A percentile compares a stretch with the other conserved stretches of the same genome.
Conservation (phyloP, 768 basidiomycete species). For the Macrolepiota dolichaula region DNA sequence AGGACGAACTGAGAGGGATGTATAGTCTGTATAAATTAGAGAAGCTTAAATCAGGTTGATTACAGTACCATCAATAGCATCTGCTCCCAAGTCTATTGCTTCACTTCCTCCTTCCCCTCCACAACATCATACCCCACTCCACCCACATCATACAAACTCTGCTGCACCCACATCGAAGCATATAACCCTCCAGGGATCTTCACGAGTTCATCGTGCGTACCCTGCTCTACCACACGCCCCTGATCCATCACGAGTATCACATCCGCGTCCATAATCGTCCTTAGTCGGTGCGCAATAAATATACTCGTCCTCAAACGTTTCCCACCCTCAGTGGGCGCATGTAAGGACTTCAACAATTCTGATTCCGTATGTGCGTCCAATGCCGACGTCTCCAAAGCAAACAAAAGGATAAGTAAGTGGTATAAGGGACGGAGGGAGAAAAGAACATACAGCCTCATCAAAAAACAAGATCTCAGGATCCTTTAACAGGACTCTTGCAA, state of each 20-base stretch:
- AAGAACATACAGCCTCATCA: conserved; percentile 86
- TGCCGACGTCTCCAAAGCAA: conserved; percentile 76
- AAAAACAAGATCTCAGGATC: conserved; percentile 97
- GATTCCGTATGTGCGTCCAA: conserved; percentile 93
- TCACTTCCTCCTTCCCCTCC: no score
- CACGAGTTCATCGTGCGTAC: conserved; percentile 87
- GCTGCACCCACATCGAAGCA: conserved; percentile 79
- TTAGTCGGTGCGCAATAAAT: conserved; percentile 92
- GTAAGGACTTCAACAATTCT: conserved; percentile 94
- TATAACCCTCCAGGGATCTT: conserved; percentile 57
- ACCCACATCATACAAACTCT: conserved; percentile 42
- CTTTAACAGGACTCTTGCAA: conserved; percentile 89
- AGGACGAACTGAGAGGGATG: no score
- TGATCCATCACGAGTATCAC: conserved; percentile 91
- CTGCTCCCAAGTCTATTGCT: no score
- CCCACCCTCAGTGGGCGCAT: conserved; percentile 69
- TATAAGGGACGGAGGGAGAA: conserved; percentile 10
- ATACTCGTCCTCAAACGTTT: conserved; percentile 69
- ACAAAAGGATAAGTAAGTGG: background rate
- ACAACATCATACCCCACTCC: no score
- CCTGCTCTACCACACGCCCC: conserved; percentile 89
- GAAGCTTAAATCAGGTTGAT: no score
- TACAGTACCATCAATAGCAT: no score
- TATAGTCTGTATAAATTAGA: no score
- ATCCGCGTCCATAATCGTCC: conserved; percentile 92